A percentile compares a stretch with the other conserved stretches of the same genome.
Evolutionary conservation across 495 filamentous ascomycete genomes (phyloP).

Genomic region (Penicillium bialowiezense): DNA sequence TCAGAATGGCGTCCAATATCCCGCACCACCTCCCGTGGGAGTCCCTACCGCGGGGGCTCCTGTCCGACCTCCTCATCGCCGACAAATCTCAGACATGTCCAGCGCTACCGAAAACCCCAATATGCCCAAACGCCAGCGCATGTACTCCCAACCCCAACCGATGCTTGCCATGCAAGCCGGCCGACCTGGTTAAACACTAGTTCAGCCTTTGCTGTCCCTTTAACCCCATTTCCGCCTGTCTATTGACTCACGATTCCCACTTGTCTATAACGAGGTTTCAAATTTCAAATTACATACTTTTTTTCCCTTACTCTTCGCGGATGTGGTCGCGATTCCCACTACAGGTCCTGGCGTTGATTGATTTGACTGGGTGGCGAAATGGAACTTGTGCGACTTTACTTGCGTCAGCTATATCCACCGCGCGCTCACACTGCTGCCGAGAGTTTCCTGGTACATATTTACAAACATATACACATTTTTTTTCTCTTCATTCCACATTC

Average conservation of each 20-base stretch:
- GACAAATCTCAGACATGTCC: conserved; percentile 66
- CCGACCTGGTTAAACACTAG: conserved; percentile 35
- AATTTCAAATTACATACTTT: conserved; percentile 23
- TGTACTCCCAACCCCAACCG: conserved; percentile 53
- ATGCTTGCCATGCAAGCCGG: conserved; percentile 46
- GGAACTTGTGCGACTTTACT: conserved; percentile 13
- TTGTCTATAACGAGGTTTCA: conserved; percentile 29
- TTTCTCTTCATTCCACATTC: background rate
- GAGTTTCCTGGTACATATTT: conserved; percentile 27
- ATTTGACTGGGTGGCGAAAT: conserved; percentile 21
- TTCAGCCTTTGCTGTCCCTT: background rate
- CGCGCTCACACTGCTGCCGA: conserved; percentile 11
- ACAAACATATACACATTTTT: conserved; percentile 17
- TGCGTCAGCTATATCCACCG: conserved; percentile 20
- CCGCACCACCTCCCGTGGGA: conserved; percentile 44
- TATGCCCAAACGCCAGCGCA: conserved; percentile 60
- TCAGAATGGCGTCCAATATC: conserved; percentile 50
- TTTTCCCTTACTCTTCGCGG: conserved; percentile 14
- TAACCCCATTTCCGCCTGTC: conserved; percentile 17
- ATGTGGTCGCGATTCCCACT: conserved; percentile 11
- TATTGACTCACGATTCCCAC: conserved; percentile 31
- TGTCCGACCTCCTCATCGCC: conserved; percentile 49
- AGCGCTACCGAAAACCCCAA: conserved; percentile 52
- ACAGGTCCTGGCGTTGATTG: conserved; percentile 33
- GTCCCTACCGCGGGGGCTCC: conserved; percentile 43